phyloP scores from a whole-genome alignment of 2,329 filamentous ascomycete genomes.

The Talaromyces sp. region DNA sequence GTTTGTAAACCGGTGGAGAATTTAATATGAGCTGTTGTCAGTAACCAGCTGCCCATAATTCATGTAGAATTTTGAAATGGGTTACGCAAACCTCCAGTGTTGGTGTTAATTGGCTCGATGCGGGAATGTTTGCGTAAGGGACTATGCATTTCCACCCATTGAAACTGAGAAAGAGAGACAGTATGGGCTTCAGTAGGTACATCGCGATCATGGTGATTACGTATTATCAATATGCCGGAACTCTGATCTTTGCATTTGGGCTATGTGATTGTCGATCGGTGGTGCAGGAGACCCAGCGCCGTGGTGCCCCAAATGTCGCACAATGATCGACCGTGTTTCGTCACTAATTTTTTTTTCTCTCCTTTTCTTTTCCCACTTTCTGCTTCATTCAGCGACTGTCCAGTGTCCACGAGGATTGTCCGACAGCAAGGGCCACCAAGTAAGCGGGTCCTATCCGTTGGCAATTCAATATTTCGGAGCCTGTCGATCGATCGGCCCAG shows the following conservation, averaged over 20 bases:
- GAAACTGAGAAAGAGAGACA: neutral
- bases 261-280: neutral
- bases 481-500: neutral
- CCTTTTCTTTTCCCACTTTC: neutral
- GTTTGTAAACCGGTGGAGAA: no score
- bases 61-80: neutral
- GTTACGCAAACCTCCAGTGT: neutral
- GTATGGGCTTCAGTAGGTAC: neutral
- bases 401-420: neutral
- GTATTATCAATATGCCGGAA: neutral
- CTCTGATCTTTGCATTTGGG: neutral
- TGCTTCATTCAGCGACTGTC: neutral
- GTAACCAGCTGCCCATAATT: neutral
- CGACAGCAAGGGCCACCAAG: neutral
- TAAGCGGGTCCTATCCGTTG: neutral
- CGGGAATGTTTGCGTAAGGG: neutral
- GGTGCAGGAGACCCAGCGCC: constrained; percentile 2
- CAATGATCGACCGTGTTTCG: constrained; percentile 3
- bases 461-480: neutral
- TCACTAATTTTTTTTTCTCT: neutral
- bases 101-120: neutral
- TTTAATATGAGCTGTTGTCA: neutral
- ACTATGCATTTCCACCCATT: neutral
- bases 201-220: neutral
- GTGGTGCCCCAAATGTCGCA: constrained; percentile 4